phyloP scores from a whole-genome alignment of 495 filamentous ascomycete species.

The Aspergillus steynii region DNA sequence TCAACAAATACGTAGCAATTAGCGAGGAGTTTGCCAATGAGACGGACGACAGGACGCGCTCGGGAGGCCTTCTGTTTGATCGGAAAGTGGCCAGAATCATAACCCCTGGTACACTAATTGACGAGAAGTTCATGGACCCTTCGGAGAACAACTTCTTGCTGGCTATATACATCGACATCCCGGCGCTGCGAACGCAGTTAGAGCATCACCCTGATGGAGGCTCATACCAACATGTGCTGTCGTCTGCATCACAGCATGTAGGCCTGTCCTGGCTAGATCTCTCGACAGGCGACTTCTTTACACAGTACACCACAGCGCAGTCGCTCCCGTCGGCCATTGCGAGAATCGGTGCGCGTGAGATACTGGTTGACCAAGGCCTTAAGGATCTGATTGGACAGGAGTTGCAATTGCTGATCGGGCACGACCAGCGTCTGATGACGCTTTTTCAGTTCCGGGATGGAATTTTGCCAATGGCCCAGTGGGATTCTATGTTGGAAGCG shows the following conservation, averaged over 20 bases:
- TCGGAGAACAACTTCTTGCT: conserved; percentile 91
- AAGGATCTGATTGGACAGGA: conserved; percentile 47
- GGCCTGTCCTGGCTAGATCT: conserved; percentile 94
- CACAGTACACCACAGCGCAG: conserved; percentile 71
- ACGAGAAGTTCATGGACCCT: conserved; percentile 95
- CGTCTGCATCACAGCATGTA: conserved; percentile 48
- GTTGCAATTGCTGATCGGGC: conserved; percentile 41
- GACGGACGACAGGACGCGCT: conserved; percentile 62
- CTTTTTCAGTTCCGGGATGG: conserved; percentile 38
- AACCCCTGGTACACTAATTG: conserved; percentile 92
- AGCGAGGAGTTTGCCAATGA: conserved; percentile 85
- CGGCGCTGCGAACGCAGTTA: conserved; percentile 22
- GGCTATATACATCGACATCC: conserved; percentile 59
- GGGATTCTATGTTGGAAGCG: conserved; percentile 75
- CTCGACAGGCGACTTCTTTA: conserved; percentile 91
- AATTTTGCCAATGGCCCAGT: conserved; percentile 56
- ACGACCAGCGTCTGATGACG: conserved; percentile 46
- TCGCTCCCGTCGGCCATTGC: conserved; percentile 76
- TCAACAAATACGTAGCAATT: conserved; percentile 87
- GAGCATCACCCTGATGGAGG: conserved; percentile 21
- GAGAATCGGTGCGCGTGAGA: conserved; percentile 80
- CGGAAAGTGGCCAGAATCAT: conserved; percentile 82
- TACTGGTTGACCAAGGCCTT: conserved; percentile 69
- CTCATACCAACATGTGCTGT: conserved; percentile 36
- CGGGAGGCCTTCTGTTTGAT: conserved; percentile 77